phyloP scores from a whole-genome alignment of 257 asterid genomes.

The Datura wrightii region DNA sequence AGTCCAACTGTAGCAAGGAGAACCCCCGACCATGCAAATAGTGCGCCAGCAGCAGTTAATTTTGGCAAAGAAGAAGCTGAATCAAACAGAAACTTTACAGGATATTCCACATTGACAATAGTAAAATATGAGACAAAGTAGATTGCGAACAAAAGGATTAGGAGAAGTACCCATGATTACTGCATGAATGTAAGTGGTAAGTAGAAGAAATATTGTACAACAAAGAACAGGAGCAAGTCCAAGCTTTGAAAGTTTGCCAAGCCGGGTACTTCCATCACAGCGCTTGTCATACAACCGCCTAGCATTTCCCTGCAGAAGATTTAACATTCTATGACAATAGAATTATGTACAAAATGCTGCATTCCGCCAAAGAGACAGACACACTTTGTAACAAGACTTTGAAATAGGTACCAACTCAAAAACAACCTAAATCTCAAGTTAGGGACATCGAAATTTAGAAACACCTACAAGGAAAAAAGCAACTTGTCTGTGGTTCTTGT shows the following conservation, averaged over 20 bases:
- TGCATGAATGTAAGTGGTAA: slow-evolving; percentile 70
- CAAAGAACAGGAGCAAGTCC: slow-evolving; percentile 97
- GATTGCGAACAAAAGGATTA: slow-evolving; percentile 18
- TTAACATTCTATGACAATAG: not conserved
- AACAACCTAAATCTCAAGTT: not conserved
- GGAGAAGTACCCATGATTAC: slow-evolving; percentile 72
- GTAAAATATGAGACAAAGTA: slow-evolving; percentile 3
- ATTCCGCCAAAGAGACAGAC: not conserved
- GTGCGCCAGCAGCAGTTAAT: slow-evolving; percentile 83
- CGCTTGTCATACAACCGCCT: slow-evolving; percentile 79
- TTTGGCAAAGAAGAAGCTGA: slow-evolving; percentile 88
- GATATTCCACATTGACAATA: not conserved
- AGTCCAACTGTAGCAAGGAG: slow-evolving; percentile 77
- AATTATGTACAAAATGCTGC: slow-evolving; percentile 11
- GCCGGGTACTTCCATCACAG: slow-evolving; percentile 72
- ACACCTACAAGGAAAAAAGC: slow-evolving; percentile 98
- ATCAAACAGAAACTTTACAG: slow-evolving; percentile 34
- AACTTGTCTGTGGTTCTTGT: slow-evolving; percentile 94
- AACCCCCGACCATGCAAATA: slow-evolving; percentile 94
- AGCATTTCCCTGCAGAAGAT: slow-evolving; percentile 83
- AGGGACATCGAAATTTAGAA: slow-evolving; percentile 32
- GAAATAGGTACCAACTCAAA: not conserved
- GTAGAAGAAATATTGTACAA: slow-evolving; percentile 72
- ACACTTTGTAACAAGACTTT: not conserved
- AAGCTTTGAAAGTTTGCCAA: slow-evolving; percentile 79